Evolutionary conservation across 148 eudicot genomes (phyloP), one percentile per base, ranked within the genome.

Genomic region (Amaranthus cruentus): DNA sequence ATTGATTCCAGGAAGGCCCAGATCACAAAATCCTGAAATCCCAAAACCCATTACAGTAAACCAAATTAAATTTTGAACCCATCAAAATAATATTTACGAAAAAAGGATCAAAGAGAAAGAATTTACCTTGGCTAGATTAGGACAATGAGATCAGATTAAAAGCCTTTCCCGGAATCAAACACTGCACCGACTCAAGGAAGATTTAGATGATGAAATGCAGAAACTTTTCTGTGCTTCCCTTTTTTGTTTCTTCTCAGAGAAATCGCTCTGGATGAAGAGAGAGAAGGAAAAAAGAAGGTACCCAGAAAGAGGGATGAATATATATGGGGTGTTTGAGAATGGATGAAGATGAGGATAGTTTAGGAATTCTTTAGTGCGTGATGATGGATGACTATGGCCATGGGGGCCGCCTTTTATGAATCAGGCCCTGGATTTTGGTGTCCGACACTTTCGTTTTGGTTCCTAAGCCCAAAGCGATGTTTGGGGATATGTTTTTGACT

Each of bases 1-100:
- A 71, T 60, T 73, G 76, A 82, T 66, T 71, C 73, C 76, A 74
- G 72, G 70, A 61, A 59, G 47, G 11, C 77, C 78, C 75, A 71
- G 69, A 71, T 51, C 83, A 77, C 77, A 63, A 69, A 74, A 10
- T 69, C 84, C 79, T 75, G 71, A 66, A 72, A 78, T 70, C 60
- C 47, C 42, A 49, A 63, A 52, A 50, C 38, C 69, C 55, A 77
- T 44, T 73, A 58, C 55, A 62, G 12, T 51, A 42, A 71, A 71
- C 61, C 15, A 66, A 65, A 44, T 0, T 47, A 73, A 74, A 69
- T 0, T 0, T 3, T 2, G 28, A 63, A 47, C 28, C 6, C 21
- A 62, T 28, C 46, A 13, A 11, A 12, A 10, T 44, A 59, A 60
- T 38, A 4, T 11, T 18, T 1, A 6, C 7, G 10, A 6, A 12